Evolutionary conservation across 2,329 filamentous ascomycete genomes (phyloP).

Genomic region (Fusarium metavorans): DNA sequence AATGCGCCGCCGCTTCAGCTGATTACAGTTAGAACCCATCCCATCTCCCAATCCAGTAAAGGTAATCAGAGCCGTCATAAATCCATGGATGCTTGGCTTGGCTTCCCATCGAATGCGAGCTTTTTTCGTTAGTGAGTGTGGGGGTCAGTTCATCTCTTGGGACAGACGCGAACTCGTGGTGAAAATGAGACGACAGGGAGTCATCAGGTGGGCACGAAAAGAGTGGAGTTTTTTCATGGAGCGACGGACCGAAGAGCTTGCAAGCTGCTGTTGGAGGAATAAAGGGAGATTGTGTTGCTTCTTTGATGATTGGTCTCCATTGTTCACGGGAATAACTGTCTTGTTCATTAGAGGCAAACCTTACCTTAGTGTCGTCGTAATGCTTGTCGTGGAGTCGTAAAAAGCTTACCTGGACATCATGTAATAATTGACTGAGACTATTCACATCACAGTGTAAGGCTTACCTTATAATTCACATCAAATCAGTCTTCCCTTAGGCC

Average conservation of each 20-base stretch:
- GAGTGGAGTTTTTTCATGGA: neutral
- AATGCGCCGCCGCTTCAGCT: conserved; percentile 10
- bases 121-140: conserved; percentile 15
- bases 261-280: neutral
- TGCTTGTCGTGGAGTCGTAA: neutral
- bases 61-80: conserved; percentile 4
- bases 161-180: neutral
- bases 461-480: neutral
- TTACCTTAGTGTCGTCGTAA: neutral
- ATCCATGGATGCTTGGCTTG: conserved; percentile 3
- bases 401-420: neutral
- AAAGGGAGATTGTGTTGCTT: neutral
- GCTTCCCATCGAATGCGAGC: neutral
- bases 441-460: neutral
- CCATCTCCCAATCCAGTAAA: conserved; percentile 18
- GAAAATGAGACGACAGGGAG: neutral
- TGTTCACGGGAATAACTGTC: neutral
- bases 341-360: neutral
- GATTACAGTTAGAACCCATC: conserved; percentile 18
- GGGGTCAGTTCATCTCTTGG: conserved; percentile 18
- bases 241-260: neutral
- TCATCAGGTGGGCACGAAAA: conserved; percentile 5
- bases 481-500: neutral
- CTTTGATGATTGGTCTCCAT: conserved; percentile 1
- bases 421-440: neutral